A percentile compares a stretch with the other conserved stretches of the same genome.
phyloP scores from a whole-genome alignment of 225 moss, liverwort and hornwort species.

The Polytrichum commune region DNA sequence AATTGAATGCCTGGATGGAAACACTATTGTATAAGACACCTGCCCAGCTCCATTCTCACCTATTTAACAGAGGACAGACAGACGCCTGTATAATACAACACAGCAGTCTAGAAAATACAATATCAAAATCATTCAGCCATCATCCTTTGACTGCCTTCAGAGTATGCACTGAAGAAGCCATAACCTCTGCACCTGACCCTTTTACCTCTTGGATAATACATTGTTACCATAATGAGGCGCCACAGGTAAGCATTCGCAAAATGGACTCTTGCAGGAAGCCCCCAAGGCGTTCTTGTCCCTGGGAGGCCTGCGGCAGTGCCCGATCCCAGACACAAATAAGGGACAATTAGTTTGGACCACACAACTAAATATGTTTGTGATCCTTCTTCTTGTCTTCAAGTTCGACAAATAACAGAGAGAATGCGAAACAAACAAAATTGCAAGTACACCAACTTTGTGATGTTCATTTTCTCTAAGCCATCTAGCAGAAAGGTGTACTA shows the following conservation, averaged over 20 bases:
- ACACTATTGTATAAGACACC: not conserved
- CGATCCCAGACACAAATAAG: constrained; percentile 31
- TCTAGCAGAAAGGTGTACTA: too few species aligned
- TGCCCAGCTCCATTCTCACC: not conserved
- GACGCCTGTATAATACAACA: not conserved
- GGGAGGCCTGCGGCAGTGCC: constrained; percentile 54
- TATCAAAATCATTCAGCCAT: constrained; percentile 9
- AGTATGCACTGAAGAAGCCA: constrained; percentile 6
- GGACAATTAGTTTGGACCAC: constrained; percentile 26
- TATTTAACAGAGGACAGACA: too few species aligned
- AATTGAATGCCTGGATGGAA: too few species aligned
- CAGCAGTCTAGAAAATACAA: constrained; percentile 7
- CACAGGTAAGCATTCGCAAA: constrained; percentile 32
- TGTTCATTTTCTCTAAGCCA: too few species aligned
- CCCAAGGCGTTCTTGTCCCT: constrained; percentile 58
- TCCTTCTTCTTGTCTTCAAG: constrained; percentile 4
- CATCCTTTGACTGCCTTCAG: constrained; percentile 11
- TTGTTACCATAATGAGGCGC: constrained; percentile 30
- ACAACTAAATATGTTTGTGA: constrained; percentile 15
- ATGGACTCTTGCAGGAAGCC: constrained; percentile 38
- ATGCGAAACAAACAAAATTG: too few species aligned
- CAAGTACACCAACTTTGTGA: too few species aligned
- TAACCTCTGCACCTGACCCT: constrained; percentile 13
- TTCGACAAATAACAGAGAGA: not conserved
- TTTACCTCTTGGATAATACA: constrained; percentile 9